Evolutionary conservation across 495 filamentous ascomycete species (phyloP), one percentile per base, ranked within the genome.

Genomic region (Astrothelium subdiscretum): DNA sequence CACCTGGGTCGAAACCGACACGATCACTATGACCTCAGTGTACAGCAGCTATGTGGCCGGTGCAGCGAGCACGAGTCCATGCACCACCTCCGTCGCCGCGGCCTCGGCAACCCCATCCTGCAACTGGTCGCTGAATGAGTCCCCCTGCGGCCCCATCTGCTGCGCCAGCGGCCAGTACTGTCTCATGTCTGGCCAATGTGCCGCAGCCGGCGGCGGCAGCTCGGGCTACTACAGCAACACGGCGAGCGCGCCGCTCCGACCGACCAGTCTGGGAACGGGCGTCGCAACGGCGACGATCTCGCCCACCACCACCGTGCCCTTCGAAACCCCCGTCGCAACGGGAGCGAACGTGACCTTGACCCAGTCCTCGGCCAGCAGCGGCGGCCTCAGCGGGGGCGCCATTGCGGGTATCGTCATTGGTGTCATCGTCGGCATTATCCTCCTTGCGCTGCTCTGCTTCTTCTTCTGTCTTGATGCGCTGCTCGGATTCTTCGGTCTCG

Each of bases 371-470:
- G 24, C 67, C 2, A 72, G 74, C 22, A 61, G 71, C 22, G 69
- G 68, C 42, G 81, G 82, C 60, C 77, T 96, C 54, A 90, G 86
- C 69, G 84, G 82, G 58, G 91, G 91, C 62, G 91, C 91, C 27
- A 96, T 96, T 68, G 91, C 91, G n/a, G 91, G 91, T 48, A 96
- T 96, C 66, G 91, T 96, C 64, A 87, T 96, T 57, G 91, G 91
- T 65, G 83, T 85, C 4, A 81, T 96, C 66, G 83, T 81, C n/a
- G 91, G 87, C 68, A 78, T 91, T 26, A 71, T 86, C 57, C 72
- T 95, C 1, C 78, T 95, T 18, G 69, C 89, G 12, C 80, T 92
- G 3, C 66, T 95, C 59, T 91, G 87, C 73, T 81, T 85, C 70
- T 91, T 83, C 77, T 83, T 85, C 74, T 87, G 90, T 67, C 81